These are phyloP conservation scores for Clitoria ternatea DNA, from an alignment of 306 rosid species.

Conservation along the genomic window DNA sequence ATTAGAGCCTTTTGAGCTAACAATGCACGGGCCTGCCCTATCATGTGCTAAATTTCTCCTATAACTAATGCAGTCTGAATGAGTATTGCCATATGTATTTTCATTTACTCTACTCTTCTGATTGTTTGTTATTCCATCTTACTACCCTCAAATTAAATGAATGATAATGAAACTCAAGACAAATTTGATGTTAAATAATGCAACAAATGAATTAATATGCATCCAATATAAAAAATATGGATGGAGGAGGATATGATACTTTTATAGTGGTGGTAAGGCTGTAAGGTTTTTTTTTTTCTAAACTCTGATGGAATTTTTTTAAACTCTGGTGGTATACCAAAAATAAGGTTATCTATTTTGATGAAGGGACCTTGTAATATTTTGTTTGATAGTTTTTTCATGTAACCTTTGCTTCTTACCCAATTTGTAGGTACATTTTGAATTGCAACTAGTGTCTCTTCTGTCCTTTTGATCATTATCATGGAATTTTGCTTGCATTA, in stretches of 20 bases:
- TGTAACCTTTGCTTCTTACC: not conserved
- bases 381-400: no score
- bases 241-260: not conserved
- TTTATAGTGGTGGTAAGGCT: not conserved
- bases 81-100: not conserved
- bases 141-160: not conserved
- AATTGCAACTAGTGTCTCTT: not conserved
- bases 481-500: not conserved
- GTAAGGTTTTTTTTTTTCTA: not conserved
- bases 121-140: not conserved
- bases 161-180: not conserved
- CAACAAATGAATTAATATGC: not conserved
- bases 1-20: no score
- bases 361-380: no score
- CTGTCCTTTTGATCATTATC: not conserved
- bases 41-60: not conserved
- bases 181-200: not conserved
- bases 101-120: not conserved
- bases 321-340: no score
- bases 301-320: no score
- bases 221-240: not conserved
- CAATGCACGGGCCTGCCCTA: not conserved
- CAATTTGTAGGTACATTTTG: not conserved
- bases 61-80: not conserved
- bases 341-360: no score